These are phyloP conservation scores for Flaveria floridana DNA, from an alignment of 140 eudicot species.

Conservation along the genomic window DNA sequence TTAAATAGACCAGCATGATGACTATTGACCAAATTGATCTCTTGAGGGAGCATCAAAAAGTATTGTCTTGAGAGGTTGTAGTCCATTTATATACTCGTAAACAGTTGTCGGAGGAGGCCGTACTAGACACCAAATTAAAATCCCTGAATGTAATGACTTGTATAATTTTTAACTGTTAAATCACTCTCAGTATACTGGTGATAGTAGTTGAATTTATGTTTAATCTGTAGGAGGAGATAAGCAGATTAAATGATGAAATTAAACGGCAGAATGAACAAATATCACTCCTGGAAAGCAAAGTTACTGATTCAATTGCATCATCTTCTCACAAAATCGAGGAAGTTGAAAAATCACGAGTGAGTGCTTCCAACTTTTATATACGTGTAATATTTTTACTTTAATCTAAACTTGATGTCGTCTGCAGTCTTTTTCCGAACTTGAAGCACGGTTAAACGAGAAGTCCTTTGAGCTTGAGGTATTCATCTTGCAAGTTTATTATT, in stretches of 20 bases:
- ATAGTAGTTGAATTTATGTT: slow-evolving; percentile 19
- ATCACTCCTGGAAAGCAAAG: slow-evolving; percentile 53
- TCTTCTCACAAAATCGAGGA: slow-evolving; percentile 49
- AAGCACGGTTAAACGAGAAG: slow-evolving; percentile 73
- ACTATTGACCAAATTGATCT: slow-evolving; percentile 68
- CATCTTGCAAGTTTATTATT: slow-evolving; percentile 27
- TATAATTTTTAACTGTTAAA: not conserved
- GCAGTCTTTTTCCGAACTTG: slow-evolving; percentile 63
- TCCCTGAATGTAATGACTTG: slow-evolving; percentile 43
- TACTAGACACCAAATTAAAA: slow-evolving; percentile 46
- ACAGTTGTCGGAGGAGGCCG: slow-evolving; percentile 63
- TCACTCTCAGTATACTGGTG: slow-evolving; percentile 4
- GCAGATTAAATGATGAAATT: slow-evolving; percentile 63
- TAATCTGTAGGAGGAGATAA: slow-evolving; percentile 51
- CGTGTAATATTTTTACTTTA: slow-evolving; percentile 1
- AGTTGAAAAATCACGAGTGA: slow-evolving; percentile 58
- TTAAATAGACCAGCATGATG: slow-evolving; percentile 46
- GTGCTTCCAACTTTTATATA: slow-evolving; percentile 24
- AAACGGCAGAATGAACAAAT: slow-evolving; percentile 58
- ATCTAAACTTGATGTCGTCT: slow-evolving; percentile 23
- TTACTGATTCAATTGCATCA: slow-evolving; percentile 46
- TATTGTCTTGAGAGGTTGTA: slow-evolving; percentile 73
- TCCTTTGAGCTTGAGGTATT: slow-evolving; percentile 89
- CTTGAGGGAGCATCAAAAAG: slow-evolving; percentile 70
- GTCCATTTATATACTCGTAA: slow-evolving; percentile 55